These are phyloP conservation scores for Acanthamoeba triangularis DNA, from an alignment of 208 protist species.

Conservation along the genomic window DNA sequence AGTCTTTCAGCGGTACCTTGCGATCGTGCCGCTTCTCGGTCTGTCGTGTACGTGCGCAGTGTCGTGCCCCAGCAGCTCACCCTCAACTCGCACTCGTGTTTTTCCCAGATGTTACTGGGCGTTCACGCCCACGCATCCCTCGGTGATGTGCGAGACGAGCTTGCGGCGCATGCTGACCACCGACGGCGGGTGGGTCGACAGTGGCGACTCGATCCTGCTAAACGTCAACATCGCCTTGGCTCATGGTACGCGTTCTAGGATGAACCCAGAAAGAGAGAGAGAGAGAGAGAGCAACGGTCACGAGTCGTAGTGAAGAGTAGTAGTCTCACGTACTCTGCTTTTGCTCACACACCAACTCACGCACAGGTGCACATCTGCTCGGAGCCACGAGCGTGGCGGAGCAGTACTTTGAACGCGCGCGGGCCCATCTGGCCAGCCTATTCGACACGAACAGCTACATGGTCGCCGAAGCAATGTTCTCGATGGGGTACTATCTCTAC, in stretches of 20 bases:
- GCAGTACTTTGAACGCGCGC: neutral
- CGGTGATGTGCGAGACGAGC: neutral
- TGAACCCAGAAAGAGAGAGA: neutral
- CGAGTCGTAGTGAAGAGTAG: too few relatives aligned
- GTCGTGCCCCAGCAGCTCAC: too few relatives aligned
- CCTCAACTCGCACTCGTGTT: neutral
- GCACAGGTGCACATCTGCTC: neutral
- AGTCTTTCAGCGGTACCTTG: neutral
- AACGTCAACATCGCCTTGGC: neutral
- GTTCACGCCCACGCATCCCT: neutral
- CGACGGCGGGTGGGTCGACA: neutral
- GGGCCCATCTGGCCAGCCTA: neutral
- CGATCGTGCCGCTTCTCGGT: neutral
- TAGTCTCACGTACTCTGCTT: neutral
- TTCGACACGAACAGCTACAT: neutral
- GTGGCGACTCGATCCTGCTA: neutral
- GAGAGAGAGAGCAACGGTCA: neutral
- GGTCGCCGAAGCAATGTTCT: slow-evolving; percentile 1
- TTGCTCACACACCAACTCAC: neutral
- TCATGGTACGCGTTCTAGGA: neutral
- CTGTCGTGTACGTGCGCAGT: neutral
- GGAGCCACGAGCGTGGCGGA: neutral
- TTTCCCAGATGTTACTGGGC: neutral
- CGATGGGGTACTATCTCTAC: neutral
- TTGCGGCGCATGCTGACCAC: neutral